phyloP scores from a whole-genome alignment of 495 filamentous ascomycete genomes.

The Penicillium desertorum region DNA sequence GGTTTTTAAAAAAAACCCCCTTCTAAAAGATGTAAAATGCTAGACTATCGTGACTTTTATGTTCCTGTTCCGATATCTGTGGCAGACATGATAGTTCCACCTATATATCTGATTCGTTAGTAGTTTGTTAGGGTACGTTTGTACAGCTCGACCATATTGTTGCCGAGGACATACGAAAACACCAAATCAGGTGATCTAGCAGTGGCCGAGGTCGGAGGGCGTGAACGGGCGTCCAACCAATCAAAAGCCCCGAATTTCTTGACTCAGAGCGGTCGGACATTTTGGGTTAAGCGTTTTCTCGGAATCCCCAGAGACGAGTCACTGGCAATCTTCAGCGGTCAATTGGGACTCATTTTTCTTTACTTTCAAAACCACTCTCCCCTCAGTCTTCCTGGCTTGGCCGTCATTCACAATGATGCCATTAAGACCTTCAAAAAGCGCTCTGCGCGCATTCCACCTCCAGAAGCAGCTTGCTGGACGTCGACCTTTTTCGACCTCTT shows the following conservation, averaged over 20 bases:
- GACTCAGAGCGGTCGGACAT: slow-evolving; percentile 25
- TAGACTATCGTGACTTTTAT: not conserved
- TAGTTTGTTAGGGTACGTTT: too few relatives aligned
- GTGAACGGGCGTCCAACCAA: slow-evolving; percentile 28
- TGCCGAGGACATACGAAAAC: slow-evolving; percentile 14
- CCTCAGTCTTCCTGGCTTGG: slow-evolving; percentile 30
- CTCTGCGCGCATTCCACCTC: slow-evolving; percentile 46
- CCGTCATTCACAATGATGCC: slow-evolving; percentile 49
- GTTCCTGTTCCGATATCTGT: not conserved
- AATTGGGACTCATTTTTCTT: slow-evolving; percentile 22
- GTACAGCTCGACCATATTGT: not conserved
- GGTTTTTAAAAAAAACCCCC: not conserved
- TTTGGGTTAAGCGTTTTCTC: slow-evolving; percentile 29
- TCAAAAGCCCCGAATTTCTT: slow-evolving; percentile 29
- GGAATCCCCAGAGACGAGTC: slow-evolving; percentile 28
- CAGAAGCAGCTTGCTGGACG: slow-evolving; percentile 41
- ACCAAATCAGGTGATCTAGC: slow-evolving; percentile 6
- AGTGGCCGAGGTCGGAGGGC: slow-evolving; percentile 38
- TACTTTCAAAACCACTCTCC: slow-evolving; percentile 16
- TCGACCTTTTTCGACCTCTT: slow-evolving; percentile 44
- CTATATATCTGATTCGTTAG: not conserved
- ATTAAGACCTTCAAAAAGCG: slow-evolving; percentile 50
- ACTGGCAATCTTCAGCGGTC: slow-evolving; percentile 22
- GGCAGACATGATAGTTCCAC: not conserved
- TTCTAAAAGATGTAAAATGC: not conserved